Conservation (phyloP, 2,329 filamentous ascomycete species). For the Colletotrichum navitas region DNA sequence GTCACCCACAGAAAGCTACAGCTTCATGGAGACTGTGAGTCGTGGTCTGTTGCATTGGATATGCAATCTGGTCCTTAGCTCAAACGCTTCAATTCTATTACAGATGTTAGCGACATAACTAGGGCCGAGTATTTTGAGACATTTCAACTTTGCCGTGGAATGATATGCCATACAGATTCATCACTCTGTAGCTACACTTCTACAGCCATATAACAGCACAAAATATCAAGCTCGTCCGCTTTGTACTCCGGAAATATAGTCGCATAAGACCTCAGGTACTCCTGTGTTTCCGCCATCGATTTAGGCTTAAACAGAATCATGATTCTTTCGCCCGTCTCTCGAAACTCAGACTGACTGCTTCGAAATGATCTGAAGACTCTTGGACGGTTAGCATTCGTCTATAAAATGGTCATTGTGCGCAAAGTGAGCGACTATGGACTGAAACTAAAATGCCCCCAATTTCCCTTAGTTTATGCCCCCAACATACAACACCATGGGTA, state of each 20-base stretch:
- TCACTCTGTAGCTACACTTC: not conserved
- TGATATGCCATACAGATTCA: accelerated
- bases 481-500: too few species aligned
- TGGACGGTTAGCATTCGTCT: not conserved
- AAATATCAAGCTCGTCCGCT: not conserved
- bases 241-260: not conserved
- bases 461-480: too few species aligned
- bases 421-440: not conserved
- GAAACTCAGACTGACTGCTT: not conserved
- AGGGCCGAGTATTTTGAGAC: not conserved
- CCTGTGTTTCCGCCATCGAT: not conserved
- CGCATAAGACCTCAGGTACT: too few species aligned
- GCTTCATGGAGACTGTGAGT: not conserved
- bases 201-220: not conserved
- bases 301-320: not conserved
- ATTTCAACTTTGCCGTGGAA: not conserved
- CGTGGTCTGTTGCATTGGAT: not conserved
- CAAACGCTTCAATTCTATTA: not conserved
- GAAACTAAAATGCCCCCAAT: not conserved
- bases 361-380: too few species aligned
- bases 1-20: not conserved
- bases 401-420: not conserved
- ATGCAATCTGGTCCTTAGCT: not conserved
- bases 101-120: not conserved
- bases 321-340: not conserved